Evolutionary conservation across 371 early-diverging fungal species (phyloP).

Genomic region (Mucor racemosus): DNA sequence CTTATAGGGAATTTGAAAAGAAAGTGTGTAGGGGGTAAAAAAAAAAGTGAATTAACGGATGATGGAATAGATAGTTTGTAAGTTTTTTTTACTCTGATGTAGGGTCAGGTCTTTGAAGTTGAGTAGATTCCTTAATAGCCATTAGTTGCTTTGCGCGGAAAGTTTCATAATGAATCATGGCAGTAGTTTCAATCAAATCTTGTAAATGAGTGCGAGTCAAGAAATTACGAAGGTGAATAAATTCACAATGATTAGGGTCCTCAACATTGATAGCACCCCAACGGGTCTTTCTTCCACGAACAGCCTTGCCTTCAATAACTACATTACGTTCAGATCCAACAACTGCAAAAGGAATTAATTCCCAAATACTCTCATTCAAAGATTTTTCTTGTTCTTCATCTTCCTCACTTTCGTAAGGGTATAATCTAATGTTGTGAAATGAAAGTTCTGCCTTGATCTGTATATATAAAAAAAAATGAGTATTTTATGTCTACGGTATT

Average conservation of each 20-base stretch:
- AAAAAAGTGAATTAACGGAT: background rate
- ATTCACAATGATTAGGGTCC: slow-evolving; percentile 77
- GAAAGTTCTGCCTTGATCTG: slow-evolving; percentile 89
- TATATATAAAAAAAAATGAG: background rate
- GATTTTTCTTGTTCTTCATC: slow-evolving; percentile 80
- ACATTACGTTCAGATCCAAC: slow-evolving; percentile 85
- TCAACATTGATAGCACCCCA: slow-evolving; percentile 76
- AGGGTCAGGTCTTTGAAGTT: slow-evolving; percentile 21
- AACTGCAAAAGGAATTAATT: slow-evolving; percentile 83
- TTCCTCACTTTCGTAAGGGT: slow-evolving; percentile 86
- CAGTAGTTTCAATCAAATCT: slow-evolving; percentile 87
- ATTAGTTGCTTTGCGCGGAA: slow-evolving; percentile 89
- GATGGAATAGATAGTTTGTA: background rate
- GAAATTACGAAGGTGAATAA: slow-evolving; percentile 84
- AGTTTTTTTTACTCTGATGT: background rate
- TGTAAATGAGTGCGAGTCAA: slow-evolving; percentile 85
- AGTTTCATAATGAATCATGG: slow-evolving; percentile 88
- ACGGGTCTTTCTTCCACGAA: slow-evolving; percentile 71
- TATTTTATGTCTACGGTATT: background rate
- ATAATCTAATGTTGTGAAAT: slow-evolving; percentile 89
- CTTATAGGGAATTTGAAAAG: too few relatives aligned
- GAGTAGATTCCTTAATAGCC: slow-evolving; percentile 78
- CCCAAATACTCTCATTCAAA: slow-evolving; percentile 75
- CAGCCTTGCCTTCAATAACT: slow-evolving; percentile 79
- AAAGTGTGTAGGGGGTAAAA: too few relatives aligned